Evolutionary conservation across 441 rosid species (phyloP), one percentile per base, ranked within the genome.

Genomic region (Flueggea neowawraea): DNA sequence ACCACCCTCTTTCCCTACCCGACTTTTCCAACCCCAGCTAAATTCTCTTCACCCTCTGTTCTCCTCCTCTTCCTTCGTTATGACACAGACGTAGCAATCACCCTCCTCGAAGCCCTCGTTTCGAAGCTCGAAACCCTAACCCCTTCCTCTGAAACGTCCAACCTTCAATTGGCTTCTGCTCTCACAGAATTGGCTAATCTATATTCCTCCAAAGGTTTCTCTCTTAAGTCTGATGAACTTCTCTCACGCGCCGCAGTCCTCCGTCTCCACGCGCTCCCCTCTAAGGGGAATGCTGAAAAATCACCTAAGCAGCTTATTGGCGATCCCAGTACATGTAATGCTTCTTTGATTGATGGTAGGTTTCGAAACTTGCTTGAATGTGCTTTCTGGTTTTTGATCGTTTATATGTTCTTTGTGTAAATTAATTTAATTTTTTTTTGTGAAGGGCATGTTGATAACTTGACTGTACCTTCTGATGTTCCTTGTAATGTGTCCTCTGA

Each of bases 161-260:
- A 70, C 72, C 84, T 88, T 62, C 89, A 78, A 31, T 68, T 90
- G 72, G 81, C 87, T 41, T 69, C 91, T 10, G 91, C 84, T 61
- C 76, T 88, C 15, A 62, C 70, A 8, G 89, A 87, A 47, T 80
- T 90, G 73, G 90, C 96, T 55, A 65, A 78, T 52, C 86, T 90
- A 62, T 82, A 82, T 70, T 83, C 93, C 52, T 77, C 86, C 69
- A 80, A 78, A 12, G 85, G 88, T 10, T 83, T 86, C 70, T 87
- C 96, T 41, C 84, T 91, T 69, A 89, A 89, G 78, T 77, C 92
- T 61, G 97, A 89, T n/a, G 76, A 85, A 33, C 79, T 84, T 28
- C 83, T 70, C 55, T 54, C 80, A 54, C 92, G 90, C 51, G 87
- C 92, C 79, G 32, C 78, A 15, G 12, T 55, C 66, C 31, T 36